A percentile compares a stretch with the other conserved stretches of the same genome.
These are phyloP conservation scores for Phialophora verrucosa DNA, from an alignment of 2,329 filamentous ascomycete species.

Conservation along the genomic window DNA sequence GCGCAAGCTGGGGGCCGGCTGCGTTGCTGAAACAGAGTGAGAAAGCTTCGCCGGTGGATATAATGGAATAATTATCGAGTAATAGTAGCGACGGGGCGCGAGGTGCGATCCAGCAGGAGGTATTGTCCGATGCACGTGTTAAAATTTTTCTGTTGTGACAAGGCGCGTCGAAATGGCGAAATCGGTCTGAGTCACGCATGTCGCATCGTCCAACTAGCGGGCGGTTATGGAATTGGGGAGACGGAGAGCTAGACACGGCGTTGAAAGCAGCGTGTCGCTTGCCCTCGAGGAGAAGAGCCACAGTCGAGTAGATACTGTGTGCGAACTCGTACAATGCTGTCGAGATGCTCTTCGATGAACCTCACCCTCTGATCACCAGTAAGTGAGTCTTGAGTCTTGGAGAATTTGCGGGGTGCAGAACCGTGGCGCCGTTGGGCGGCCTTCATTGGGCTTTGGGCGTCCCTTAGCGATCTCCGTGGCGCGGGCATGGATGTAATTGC, in stretches of 20 bases:
- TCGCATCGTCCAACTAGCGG: conserved; percentile 20
- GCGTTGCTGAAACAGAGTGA: not conserved
- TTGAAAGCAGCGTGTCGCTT: not conserved
- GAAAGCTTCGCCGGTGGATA: conserved; percentile 27
- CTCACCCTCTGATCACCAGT: not conserved
- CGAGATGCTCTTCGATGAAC: not conserved
- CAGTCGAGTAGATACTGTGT: no score
- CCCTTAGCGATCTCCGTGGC: not conserved
- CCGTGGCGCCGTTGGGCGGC: conserved; percentile 15
- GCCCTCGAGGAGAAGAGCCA: no score
- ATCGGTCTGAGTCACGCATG: conserved; percentile 29
- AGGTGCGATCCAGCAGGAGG: conserved; percentile 20
- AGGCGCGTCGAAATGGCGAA: conserved; percentile 15
- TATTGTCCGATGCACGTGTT: conserved; percentile 24
- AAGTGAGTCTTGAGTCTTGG: not conserved
- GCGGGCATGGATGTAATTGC: conserved; percentile 3
- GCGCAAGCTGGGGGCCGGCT: not conserved
- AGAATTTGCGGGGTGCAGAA: conserved; percentile 34
- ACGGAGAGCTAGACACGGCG: not conserved
- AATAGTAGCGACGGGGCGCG: conserved; percentile 16
- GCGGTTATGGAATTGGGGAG: not conserved
- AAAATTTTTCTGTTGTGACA: conserved; percentile 22
- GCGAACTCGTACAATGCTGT: not conserved
- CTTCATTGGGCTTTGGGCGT: conserved; percentile 20
- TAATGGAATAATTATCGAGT: conserved; percentile 35